Percentiles rank a stretch among this genome's conserved stretches.
These are phyloP conservation scores for Trametopsis cervina DNA, from an alignment of 768 basidiomycete species.

Conservation along the genomic window DNA sequence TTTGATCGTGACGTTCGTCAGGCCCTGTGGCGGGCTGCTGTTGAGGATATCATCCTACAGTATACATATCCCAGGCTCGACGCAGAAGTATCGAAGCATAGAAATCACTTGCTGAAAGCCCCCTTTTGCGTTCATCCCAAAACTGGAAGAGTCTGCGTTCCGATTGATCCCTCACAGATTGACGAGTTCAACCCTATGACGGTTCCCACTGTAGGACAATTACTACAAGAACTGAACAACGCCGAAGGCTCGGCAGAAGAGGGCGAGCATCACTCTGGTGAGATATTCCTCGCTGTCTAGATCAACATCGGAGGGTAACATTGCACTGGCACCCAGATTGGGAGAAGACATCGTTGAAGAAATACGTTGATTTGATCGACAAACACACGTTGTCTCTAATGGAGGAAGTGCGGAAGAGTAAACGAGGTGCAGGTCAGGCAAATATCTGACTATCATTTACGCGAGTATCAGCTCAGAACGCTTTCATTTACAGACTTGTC, in stretches of 20 bases:
- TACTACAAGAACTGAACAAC: constrained; percentile 74
- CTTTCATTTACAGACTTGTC: constrained; percentile 1
- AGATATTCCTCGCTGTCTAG: constrained; percentile 1
- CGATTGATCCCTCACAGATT: constrained; percentile 69
- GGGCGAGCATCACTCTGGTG: constrained; percentile 46
- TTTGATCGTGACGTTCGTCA: no score
- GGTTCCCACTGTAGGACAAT: constrained; percentile 82
- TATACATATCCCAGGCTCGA: constrained; percentile 97
- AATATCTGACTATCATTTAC: neutral
- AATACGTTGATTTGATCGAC: constrained; percentile 87
- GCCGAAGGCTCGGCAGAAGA: constrained; percentile 18
- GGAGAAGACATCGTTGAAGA: constrained; percentile 81
- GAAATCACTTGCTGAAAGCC: constrained; percentile 95
- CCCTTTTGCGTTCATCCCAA: constrained; percentile 97
- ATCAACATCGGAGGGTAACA: neutral
- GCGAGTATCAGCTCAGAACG: neutral
- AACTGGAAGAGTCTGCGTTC: constrained; percentile 93
- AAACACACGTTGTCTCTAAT: constrained; percentile 54
- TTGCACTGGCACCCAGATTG: constrained; percentile 44
- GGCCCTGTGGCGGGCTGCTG: no score
- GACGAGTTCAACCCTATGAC: constrained; percentile 76
- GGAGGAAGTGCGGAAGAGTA: constrained; percentile 46
- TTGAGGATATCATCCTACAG: constrained; percentile 87
- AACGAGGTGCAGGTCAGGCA: constrained; percentile 29
- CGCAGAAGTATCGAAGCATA: constrained; percentile 93